Evolutionary conservation across 208 protist species (phyloP), one percentile per base, ranked within the genome.

Genomic region (Endotrypanum monterogeii): DNA sequence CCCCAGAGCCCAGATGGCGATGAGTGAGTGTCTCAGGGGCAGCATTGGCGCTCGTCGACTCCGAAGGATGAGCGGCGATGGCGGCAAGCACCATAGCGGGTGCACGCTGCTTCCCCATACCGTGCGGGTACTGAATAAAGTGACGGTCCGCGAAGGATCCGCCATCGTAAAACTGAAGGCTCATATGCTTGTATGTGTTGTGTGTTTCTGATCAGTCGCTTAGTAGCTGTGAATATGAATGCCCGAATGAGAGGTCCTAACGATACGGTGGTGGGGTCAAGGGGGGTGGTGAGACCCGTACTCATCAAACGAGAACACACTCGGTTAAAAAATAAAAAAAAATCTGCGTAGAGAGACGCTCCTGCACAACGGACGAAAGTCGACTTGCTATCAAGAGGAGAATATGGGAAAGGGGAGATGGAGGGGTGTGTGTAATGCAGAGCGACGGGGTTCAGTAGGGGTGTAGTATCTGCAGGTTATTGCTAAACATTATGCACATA

Each of bases 111-210:
- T 55, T 71, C 16, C 90, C 90, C 71, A 95, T 79, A 3, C 84
- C 86, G 23, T 79, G 62, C 0, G 90, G 90, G 71, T 87, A 95
- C 67, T 95, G 90, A 3, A 84, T 84, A 62, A 81, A 92, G 14
- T 75, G 81, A 51, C 73, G 85, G 67, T 92, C 85, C 2, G 90
- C 80, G 68, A 90, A 95, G 44, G 90, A 86, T 2, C 90, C 90
- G 52, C 90, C 90, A 62, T 90, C 88, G 55, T 83, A 65, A 67
- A 70, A 85, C 25, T 89, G 68, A 39, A 87, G 67, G 46, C 39
- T 63, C 67, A 73, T 73, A 28, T 44, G 28, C 28, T 41, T 32
- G 25, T 57, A 18, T 28, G 30, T 30, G 65, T 6, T 68, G 63
- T 32, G 63, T 54, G 20, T 20, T 41, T 5, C 5, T 70, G 37